Evolutionary conservation across 78 protist species (phyloP), one percentile per base, ranked within the genome.

Genomic region (Dictyostelium citrinum): DNA sequence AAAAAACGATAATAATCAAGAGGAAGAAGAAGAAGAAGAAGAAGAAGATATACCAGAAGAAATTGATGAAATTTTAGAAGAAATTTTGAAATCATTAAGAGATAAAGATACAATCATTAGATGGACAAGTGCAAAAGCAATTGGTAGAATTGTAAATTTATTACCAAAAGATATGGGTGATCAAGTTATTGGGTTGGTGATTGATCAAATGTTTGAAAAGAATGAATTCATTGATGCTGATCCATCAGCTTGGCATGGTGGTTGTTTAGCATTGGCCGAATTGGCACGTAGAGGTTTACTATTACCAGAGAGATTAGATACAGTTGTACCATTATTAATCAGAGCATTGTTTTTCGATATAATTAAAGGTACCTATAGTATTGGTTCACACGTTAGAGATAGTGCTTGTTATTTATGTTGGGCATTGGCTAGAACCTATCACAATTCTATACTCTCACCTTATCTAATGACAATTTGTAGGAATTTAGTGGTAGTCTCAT

Each of bases 381-480:
- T 98, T 31, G 99, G 99, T 2, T 58, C 97, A 11, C 95, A 98
- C 49, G 99, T 99, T 7, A 90, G 99, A 43, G 99, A 99, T 76
- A 98, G 99, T 12, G 98, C 99, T 5, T 97, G 98, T 77, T 99
- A 97, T 83, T 98, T 98, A 7, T 84, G 96, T 82, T 99, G 99
- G 99, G 98, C 99, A 10, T 95, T 99, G 2, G 99, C 99, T 16
- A 91, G 99, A 17, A 98, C 99, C 22, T 99, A 98, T 82, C 98
- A 80, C 8, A 92, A 97, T 31, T 43, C 61, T 0, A 74, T 95
- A 11, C 8, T 97, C 20, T 31, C 16, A 20, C 31, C 64, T 10
- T 92, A 90, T 45, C 64, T 83, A 9, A 10, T 29, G 12, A 22
- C 0, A 0, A 43, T 96, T 24, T 75, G 95, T 5, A 1, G 58